Base-by-base conservation (phyloP, 805 yeast genomes). In the Candida glaebosa region DNA sequence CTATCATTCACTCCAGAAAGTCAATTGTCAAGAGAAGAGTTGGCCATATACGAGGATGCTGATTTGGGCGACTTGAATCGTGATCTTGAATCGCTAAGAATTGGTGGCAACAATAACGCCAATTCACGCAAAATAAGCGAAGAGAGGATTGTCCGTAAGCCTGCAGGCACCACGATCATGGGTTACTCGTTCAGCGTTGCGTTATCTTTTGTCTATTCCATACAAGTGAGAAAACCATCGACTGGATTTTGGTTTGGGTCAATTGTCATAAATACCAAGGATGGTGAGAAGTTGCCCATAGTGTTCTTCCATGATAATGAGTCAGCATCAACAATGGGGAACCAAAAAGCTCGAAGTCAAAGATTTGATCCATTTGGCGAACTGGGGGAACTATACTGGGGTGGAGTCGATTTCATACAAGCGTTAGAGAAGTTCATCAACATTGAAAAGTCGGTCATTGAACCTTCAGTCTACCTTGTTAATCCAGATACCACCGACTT, bases 191-290 rank as follows among this genome's bases (percentile, higher is more conserved):
- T 89, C 63, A 76, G 84, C 3, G 58, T 83, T 16, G 74, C 80
- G 14, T 58, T 86, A 20, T 57, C 76, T 28, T 75, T 73, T 44
- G 56, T 91, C 4, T 91, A 81, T 59, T 85, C 96, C 18, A 71
- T 93, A 31, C 96, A 90, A 59, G 76, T 84, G 9, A 73, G 97
- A 40, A 82, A 82, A 2, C 97, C 96, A 4, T 81, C 89, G 2
- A 67, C 79, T 12, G 95, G 90, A 2, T 82, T 89, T 80, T 91
- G 97, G 96, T 79, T 77, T 63, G 99, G 99, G 0, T 86, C 96
- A 0, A 66, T 91, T 12, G 68, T 88, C 2, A 61, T 93, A 20
- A 83, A 87, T 60, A 78, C 91, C 1, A 76, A 77, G 48, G 66
- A 78, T 66, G 79, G 79, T 6, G 84, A 79, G 41, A 78, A 81